These are phyloP conservation scores for Talaromyces liani DNA, from an alignment of 495 filamentous ascomycete genomes.

Conservation along the genomic window DNA sequence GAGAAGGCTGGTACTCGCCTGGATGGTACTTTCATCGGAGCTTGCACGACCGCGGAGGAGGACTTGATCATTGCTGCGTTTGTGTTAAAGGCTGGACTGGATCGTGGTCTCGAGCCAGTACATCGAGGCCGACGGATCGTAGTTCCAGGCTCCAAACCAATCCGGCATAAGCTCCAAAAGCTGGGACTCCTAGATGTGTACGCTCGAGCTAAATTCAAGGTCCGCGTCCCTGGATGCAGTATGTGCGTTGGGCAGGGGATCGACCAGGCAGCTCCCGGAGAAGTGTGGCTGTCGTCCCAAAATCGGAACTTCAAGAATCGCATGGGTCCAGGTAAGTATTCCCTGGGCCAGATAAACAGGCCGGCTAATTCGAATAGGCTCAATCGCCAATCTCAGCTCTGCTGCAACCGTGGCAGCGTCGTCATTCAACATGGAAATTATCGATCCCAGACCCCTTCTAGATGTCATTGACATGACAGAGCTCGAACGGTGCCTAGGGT, in stretches of 20 bases:
- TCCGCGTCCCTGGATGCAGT: neutral
- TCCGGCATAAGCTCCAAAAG: neutral
- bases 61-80: neutral
- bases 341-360: neutral
- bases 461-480: neutral
- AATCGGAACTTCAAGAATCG: slow-evolving; percentile 2
- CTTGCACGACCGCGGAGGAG: slow-evolving; percentile 1
- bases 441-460: neutral
- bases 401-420: neutral
- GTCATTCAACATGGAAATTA: neutral
- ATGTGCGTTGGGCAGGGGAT: slow-evolving; percentile 2
- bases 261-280: neutral
- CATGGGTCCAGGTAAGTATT: slow-evolving; percentile 2
- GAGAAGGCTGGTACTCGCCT: neutral
- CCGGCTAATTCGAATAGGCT: neutral
- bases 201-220: neutral
- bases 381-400: neutral
- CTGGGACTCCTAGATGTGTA: neutral
- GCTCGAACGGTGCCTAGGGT: no score
- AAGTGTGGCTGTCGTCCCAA: neutral
- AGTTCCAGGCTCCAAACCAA: neutral
- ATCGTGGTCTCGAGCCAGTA: neutral
- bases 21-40: neutral
- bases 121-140: neutral
- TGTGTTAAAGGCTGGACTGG: neutral